A percentile compares a stretch with the other conserved stretches of the same genome.
Conservation (phyloP, 1,284 basidiomycete species). For the Trametes pubescens region DNA sequence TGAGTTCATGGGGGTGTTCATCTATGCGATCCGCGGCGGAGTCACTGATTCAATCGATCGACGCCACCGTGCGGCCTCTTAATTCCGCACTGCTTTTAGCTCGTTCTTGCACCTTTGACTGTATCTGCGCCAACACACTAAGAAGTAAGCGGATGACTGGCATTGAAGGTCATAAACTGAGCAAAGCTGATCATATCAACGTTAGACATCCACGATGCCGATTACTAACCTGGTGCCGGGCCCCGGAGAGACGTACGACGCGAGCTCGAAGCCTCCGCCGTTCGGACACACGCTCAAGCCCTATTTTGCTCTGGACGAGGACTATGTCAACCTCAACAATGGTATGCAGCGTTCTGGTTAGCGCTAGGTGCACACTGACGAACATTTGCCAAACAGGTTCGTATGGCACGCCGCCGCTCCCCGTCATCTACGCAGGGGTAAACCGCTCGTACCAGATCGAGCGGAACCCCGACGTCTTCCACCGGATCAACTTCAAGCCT, state of each 20-base stretch:
- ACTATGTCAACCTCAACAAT: slow-evolving; percentile 73
- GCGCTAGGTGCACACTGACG: background rate
- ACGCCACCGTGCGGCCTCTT: background rate
- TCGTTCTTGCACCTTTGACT: background rate
- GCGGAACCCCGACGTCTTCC: slow-evolving; percentile 69
- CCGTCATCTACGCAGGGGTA: slow-evolving; percentile 62
- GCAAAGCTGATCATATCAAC: background rate
- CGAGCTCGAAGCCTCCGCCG: slow-evolving; percentile 46
- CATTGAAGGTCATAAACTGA: background rate
- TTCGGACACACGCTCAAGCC: slow-evolving; percentile 69
- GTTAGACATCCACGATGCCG: slow-evolving; percentile 6
- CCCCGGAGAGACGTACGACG: slow-evolving; percentile 38
- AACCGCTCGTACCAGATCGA: slow-evolving; percentile 60
- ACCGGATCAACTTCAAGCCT: slow-evolving; percentile 53
- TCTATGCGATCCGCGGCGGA: background rate
- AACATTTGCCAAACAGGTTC: slow-evolving; percentile 54
- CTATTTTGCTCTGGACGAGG: slow-evolving; percentile 65
- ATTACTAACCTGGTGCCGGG: slow-evolving; percentile 11
- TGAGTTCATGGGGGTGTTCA: background rate
- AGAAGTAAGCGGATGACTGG: background rate
- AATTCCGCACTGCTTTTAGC: background rate
- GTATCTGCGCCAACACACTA: background rate
- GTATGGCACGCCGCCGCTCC: slow-evolving; percentile 71
- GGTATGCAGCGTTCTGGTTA: slow-evolving; percentile 46
- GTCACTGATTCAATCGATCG: background rate